Evolutionary conservation across 2,329 filamentous ascomycete genomes (phyloP).

Genomic region (Juglanconis oblonga): DNA sequence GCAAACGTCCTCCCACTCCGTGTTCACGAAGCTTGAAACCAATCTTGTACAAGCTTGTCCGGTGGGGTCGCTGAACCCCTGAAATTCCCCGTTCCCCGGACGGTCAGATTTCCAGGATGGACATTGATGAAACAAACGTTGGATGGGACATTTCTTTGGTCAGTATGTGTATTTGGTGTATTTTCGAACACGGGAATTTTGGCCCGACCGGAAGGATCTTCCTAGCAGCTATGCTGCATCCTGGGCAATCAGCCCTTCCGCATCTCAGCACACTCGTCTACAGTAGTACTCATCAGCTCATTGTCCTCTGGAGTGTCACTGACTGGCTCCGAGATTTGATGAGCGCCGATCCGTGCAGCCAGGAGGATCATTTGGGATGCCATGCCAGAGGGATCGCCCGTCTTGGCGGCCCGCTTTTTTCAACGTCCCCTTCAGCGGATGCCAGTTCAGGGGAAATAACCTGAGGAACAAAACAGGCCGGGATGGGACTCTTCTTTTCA

Average conservation of each 20-base stretch:
- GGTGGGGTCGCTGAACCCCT: background rate
- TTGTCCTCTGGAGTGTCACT: background rate
- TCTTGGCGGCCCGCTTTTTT: background rate
- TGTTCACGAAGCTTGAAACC: background rate
- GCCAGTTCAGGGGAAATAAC: background rate
- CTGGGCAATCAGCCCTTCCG: background rate
- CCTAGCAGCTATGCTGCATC: background rate
- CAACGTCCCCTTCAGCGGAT: background rate
- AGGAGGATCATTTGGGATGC: background rate
- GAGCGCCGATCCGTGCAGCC: conserved; percentile 5
- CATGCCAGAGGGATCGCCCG: background rate
- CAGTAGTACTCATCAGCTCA: background rate
- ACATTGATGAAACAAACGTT: too few relatives aligned
- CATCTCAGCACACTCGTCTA: background rate
- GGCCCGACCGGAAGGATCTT: background rate
- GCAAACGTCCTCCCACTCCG: background rate
- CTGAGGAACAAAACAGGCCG: background rate
- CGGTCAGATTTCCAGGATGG: too few relatives aligned
- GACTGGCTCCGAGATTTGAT: conserved; percentile 7
- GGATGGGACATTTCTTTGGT: background rate
- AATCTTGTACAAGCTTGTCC: background rate
- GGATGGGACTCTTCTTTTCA: background rate
- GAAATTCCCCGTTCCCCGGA: background rate
- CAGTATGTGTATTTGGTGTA: background rate
- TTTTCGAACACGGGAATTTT: background rate